A percentile compares a stretch with the other conserved stretches of the same genome.
These are phyloP conservation scores for Penicillium sp. DNA, from an alignment of 2,329 filamentous ascomycete species.

Conservation along the genomic window DNA sequence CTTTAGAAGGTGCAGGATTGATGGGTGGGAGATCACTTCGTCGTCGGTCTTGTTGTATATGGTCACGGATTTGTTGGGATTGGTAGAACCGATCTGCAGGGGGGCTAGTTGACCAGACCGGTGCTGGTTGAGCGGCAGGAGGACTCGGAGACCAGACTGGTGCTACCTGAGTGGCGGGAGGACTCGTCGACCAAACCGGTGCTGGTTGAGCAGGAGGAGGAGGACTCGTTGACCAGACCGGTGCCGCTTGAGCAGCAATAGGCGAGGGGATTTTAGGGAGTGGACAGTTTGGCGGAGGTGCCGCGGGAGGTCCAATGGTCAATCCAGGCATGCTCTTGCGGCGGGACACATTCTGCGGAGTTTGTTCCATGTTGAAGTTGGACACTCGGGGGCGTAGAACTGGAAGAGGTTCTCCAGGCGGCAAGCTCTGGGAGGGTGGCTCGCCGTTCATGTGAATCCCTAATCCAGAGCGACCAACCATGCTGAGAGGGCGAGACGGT, in stretches of 20 bases:
- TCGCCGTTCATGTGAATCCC: slow-evolving; percentile 21
- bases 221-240: slow-evolving; percentile 17
- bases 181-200: slow-evolving; percentile 19
- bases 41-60: slow-evolving; percentile 23
- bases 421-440: slow-evolving; percentile 14
- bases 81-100: slow-evolving; percentile 28
- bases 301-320: slow-evolving; percentile 37
- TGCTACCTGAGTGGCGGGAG: slow-evolving; percentile 18
- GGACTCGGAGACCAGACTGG: slow-evolving; percentile 18
- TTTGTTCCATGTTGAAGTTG: slow-evolving; percentile 18
- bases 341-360: slow-evolving; percentile 29
- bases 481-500: slow-evolving; percentile 32
- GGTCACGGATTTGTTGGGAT: slow-evolving; percentile 25
- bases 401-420: slow-evolving; percentile 20
- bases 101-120: slow-evolving; percentile 20
- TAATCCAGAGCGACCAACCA: slow-evolving; percentile 26
- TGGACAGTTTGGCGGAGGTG: slow-evolving; percentile 43
- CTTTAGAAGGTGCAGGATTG: neutral
- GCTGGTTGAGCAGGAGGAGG: slow-evolving; percentile 15
- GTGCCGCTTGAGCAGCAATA: slow-evolving; percentile 20
- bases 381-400: slow-evolving; percentile 26
- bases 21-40: slow-evolving; percentile 15
- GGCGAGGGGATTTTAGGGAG: slow-evolving; percentile 41
- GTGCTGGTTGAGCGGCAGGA: slow-evolving; percentile 15
- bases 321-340: slow-evolving; percentile 45